Conservation (phyloP, 2,329 filamentous ascomycete species). For the Salinomyces thailandicus region DNA sequence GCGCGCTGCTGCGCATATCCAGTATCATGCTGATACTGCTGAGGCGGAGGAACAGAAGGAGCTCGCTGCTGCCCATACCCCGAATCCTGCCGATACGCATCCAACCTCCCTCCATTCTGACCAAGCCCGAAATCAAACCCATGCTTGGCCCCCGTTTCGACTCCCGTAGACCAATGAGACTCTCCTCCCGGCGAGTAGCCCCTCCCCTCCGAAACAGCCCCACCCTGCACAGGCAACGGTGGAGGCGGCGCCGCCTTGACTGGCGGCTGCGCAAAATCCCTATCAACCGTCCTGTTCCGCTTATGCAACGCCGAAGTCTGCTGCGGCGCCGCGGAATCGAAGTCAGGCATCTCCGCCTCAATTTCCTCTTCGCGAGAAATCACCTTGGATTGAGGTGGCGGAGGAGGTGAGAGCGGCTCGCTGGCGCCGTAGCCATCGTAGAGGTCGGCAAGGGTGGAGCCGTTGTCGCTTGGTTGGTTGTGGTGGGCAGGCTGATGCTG, state of each 20-base stretch:
- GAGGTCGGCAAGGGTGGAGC: conserved; percentile 39
- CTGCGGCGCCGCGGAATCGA: conserved; percentile 38
- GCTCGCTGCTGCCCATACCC: neutral
- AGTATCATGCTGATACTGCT: conserved; percentile 4
- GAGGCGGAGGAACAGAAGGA: conserved; percentile 14
- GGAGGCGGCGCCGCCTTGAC: conserved; percentile 4
- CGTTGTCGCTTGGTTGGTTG: conserved; percentile 16
- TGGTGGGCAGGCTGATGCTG: too few relatives aligned
- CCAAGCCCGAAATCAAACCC: conserved; percentile 12
- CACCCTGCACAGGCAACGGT: too few relatives aligned
- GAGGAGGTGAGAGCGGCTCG: conserved; percentile 1
- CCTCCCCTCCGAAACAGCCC: neutral
- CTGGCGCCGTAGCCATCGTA: conserved; percentile 32
- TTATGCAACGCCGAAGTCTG: conserved; percentile 22
- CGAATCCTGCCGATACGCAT: conserved; percentile 3
- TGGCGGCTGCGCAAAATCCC: conserved; percentile 1
- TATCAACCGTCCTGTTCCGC: conserved; percentile 17
- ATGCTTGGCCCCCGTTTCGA: neutral
- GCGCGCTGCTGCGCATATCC: neutral
- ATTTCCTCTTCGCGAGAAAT: conserved; percentile 29
- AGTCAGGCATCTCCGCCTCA: conserved; percentile 54
- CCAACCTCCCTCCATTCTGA: neutral
- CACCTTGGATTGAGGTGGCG: neutral
- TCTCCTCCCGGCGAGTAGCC: neutral
- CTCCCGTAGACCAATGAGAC: neutral